Conservation (phyloP, 2,329 filamentous ascomycete genomes). For the Hypoxylon sp. region DNA sequence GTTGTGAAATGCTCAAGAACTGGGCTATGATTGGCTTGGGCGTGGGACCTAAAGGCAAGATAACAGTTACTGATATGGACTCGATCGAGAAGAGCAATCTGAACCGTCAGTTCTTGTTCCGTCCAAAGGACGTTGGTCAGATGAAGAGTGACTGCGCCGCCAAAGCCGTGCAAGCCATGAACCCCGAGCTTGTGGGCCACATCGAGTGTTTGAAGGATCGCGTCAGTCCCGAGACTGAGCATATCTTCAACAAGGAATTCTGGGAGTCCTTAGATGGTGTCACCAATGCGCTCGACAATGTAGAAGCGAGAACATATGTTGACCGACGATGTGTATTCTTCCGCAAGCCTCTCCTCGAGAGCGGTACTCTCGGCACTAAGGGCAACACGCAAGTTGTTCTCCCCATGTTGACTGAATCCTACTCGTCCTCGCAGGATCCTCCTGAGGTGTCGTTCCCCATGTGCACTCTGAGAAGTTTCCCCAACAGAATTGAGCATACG, state of each 20-base stretch:
- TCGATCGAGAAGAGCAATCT: constrained; percentile 99
- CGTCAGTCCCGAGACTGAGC: constrained; percentile 91
- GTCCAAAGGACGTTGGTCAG: constrained; percentile 91
- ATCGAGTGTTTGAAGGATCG: constrained; percentile 90
- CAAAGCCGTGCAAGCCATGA: constrained; percentile 92
- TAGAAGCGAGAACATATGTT: constrained; percentile 96
- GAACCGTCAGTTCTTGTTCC: constrained; percentile 97
- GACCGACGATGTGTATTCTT: constrained; percentile 98
- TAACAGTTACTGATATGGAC: constrained; percentile 97
- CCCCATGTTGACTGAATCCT: constrained; percentile 92
- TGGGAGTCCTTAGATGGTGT: constrained; percentile 91
- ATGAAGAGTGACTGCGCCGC: constrained; percentile 98
- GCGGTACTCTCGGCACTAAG: constrained; percentile 98
- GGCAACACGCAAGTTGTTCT: constrained; percentile 98
- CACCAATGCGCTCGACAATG: constrained; percentile 97
- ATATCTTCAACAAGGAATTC: constrained; percentile 94
- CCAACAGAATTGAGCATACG: constrained; percentile 98
- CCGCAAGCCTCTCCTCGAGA: constrained; percentile 95
- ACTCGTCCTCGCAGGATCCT: constrained; percentile 96
- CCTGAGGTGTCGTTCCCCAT: constrained; percentile 99
- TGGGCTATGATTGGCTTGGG: constrained; percentile 99
- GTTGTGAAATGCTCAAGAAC: constrained; percentile 99
- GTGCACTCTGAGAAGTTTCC: constrained; percentile 97
- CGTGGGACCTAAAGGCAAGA: constrained; percentile 88
- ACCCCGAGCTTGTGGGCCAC: constrained; percentile 89